A percentile compares a stretch with the other conserved stretches of the same genome.
Conservation (phyloP, 2,329 filamentous ascomycete genomes). For the Colletotrichum truncatum region DNA sequence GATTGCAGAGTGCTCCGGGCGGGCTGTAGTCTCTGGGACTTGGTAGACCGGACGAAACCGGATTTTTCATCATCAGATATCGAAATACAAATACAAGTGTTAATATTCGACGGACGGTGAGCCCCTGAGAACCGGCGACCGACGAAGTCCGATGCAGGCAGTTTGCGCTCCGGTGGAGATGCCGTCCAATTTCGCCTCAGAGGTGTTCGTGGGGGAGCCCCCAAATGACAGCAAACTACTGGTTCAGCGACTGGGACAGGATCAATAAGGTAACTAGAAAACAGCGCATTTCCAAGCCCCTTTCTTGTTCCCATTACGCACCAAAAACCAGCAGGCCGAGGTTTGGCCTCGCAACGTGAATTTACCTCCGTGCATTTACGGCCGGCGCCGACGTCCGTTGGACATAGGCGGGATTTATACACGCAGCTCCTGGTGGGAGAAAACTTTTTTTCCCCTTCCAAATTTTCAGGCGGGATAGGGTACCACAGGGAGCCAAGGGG, state of each 20-base stretch:
- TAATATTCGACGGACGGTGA: too few relatives aligned
- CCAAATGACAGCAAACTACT: neutral
- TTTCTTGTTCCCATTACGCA: constrained; percentile 5
- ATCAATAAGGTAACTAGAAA: neutral
- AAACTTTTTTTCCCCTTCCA: neutral
- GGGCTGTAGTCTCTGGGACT: too few relatives aligned
- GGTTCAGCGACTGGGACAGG: neutral
- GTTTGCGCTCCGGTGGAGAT: neutral
- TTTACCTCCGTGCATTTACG: neutral
- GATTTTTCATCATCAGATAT: too few relatives aligned
- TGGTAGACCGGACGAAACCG: too few relatives aligned
- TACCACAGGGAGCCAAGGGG: neutral
- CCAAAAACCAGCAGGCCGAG: neutral
- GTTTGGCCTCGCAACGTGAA: neutral
- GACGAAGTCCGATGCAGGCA: neutral
- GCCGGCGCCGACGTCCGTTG: constrained; percentile 22
- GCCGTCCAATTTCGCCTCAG: neutral
- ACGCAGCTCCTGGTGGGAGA: neutral
- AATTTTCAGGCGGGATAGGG: neutral
- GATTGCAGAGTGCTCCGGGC: too few relatives aligned
- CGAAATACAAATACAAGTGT: too few relatives aligned
- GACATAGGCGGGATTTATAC: constrained; percentile 13
- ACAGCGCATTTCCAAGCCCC: neutral
- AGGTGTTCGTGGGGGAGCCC: neutral
- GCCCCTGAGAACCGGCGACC: neutral